Evolutionary conservation across 345 rosid species (phyloP), one percentile per base, ranked within the genome.

Genomic region (Brassica incana): DNA sequence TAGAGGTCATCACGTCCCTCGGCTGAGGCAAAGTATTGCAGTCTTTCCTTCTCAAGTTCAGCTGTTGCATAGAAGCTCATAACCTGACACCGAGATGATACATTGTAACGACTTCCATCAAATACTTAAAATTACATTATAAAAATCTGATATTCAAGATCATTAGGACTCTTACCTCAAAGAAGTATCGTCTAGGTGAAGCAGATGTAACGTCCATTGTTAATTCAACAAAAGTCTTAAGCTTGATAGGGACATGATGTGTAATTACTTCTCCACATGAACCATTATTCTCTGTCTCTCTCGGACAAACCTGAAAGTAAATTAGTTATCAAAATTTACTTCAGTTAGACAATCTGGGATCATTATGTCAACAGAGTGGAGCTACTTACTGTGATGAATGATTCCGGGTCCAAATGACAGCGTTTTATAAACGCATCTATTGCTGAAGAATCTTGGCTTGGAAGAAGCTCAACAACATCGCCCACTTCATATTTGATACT

Each of bases 151-250:
- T 58, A 40, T 73, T 10, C 73, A 73, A 56, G 56, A 25, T 11
- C 72, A 38, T 43, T 14, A 78, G 72, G 80, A 83, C 71, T 66
- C 90, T 87, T 87, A 87, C 99, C 96, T 95, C 98, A 2, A 95
- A 95, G 85, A 93, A 93, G 87, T 90, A 91, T 38, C 98, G 88
- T 5, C 98, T 76, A 7, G 97, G 99, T 65, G 98, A 88, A 69
- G 97, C 95, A 9, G 98, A 95, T 81, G 97, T 85, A 70, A 95
- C 86, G 88, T 95, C 99, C 99, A 95, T 93, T n/a, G 98, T 85
- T 80, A 85, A 80, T 81, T 91, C 94, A 78, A 93, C 88, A 66
- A 89, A 95, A 50, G 83, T 86, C 86, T 75, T 91, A 64, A 91
- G 82, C 83, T 86, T 91, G 40, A 91, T 75, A 36, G 97, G 97